Evolutionary conservation across 768 basidiomycete genomes (phyloP), one percentile per base, ranked within the genome.

Genomic region (Glaciozyma antarctica): DNA sequence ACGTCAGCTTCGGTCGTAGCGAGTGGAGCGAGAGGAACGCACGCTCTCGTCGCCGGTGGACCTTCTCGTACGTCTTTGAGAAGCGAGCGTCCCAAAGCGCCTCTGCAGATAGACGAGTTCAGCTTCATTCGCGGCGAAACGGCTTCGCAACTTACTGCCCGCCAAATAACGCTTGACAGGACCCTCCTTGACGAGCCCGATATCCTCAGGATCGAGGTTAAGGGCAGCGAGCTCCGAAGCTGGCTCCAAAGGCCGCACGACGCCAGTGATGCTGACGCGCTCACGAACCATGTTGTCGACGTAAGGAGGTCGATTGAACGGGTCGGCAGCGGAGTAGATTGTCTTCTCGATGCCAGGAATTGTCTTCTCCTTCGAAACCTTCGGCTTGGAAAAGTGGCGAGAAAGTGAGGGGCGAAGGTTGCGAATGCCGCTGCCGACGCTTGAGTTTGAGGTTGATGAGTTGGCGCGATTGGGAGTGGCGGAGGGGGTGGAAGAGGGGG

Each of bases 231-330:
- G 79, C 57, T 88, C 84, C 19, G 76, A 73, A 70, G 85, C 83
- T 0, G 85, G 78, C 69, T 97, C 93, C 44, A 99, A 78, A 0
- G 87, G 81, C 22, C 92, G 83, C n/a, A 90, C 79, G n/a, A 85
- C 76, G 10, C 95, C 95, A 15, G 81, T 81, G 1, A 85, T 88
- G 2, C 87, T 86, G 32, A 98, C 84, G 24, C 95, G 82, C 77
- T 98, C 94, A 44, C 94, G 84, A 61, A 98, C 88, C 85, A 98
- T 95, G 45, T 81, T 78, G 58, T 81, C 81, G 24, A 63, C 72
- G 51, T 59, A 73, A 0, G 63, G 59, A 8, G 72, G 72, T 17
- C 72, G 66, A 49, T 70, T 66, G 64, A 70, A 65, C 41, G 68
- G 68, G 51, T 67, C 58, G 3, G 60, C 52, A 19, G 64, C 53